Base-by-base conservation (phyloP, 23 red algal genomes). In the Agarophyton chilense region DNA sequence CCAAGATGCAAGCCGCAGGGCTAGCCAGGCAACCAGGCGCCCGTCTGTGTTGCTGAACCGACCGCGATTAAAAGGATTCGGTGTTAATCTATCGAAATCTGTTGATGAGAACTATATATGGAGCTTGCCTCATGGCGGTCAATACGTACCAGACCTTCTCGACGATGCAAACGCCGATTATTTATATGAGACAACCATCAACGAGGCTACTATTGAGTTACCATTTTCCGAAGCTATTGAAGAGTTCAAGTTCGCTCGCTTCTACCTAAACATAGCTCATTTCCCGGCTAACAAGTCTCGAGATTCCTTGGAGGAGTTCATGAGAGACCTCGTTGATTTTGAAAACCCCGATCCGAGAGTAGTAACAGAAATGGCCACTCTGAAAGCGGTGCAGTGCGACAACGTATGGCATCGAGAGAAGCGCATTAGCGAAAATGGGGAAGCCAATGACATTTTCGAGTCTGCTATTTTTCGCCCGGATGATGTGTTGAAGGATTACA, bases 21-120 rank as follows among this genome's bases (percentile, higher is more conserved):
- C 91, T 10, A 29, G 45, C 8, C 31, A 40, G 24, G 49, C 70
- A 22, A 73, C 82, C 38, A 47, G 76, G 40, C 65, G 78, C 21
- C 91, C 91, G 28, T 94, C 91, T 64, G 91, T 94, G 21, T 61
- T 94, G 22, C 78, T 87, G 44, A 86, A 86, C 52, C 65, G 46
- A 26, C 81, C 83, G 18, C 10, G 21, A 50, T 39, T 81, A 10
- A 18, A 28, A 62, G 12, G 33, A 25, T 3, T 18, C 22, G 53
- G 12, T 4, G 33, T 51, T 25, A 45, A 49, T 34, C 54, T 65
- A 18, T 49, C 32, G 45, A 5, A 46, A 13, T n/a, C 58, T 1
- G 33, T 63, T 54, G 83, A 77, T 42, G 66, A 56, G 2, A 21
- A 24, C 47, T 88, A 55, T 34, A 4, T 4, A 1, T 88, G 83